A percentile compares a stretch with the other conserved stretches of the same genome.
These are phyloP conservation scores for Fusarium musae DNA, from an alignment of 2,329 filamentous ascomycete genomes.

Conservation along the genomic window DNA sequence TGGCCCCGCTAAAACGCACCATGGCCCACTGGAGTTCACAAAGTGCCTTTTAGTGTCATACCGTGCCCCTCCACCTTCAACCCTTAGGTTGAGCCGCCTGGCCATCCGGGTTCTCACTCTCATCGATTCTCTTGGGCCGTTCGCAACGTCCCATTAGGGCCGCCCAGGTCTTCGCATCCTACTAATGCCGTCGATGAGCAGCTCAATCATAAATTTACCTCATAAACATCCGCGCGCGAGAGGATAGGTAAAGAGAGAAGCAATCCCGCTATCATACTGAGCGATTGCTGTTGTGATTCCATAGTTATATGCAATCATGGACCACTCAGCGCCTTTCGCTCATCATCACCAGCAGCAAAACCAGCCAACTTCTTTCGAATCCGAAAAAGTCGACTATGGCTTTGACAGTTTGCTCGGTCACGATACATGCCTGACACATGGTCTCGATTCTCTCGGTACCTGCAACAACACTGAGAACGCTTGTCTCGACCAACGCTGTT, in stretches of 20 bases:
- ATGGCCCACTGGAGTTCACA: slow-evolving; percentile 23
- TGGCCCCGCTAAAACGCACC: slow-evolving; percentile 9
- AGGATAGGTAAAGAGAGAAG: slow-evolving; percentile 8
- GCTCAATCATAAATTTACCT: background rate
- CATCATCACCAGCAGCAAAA: slow-evolving; percentile 29
- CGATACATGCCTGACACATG: slow-evolving; percentile 40
- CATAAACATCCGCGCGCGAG: background rate
- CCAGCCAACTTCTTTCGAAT: slow-evolving; percentile 37
- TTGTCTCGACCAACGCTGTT: slow-evolving; percentile 47
- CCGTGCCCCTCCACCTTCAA: slow-evolving; percentile 36
- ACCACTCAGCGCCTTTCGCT: slow-evolving; percentile 38
- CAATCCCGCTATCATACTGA: slow-evolving; percentile 1
- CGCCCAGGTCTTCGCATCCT: slow-evolving; percentile 20
- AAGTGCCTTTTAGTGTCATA: slow-evolving; percentile 27
- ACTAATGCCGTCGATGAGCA: slow-evolving; percentile 22
- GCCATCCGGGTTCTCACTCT: slow-evolving; percentile 48
- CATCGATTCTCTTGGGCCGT: slow-evolving; percentile 29
- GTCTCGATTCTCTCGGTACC: slow-evolving; percentile 42
- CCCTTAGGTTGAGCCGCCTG: slow-evolving; percentile 28
- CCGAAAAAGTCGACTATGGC: slow-evolving; percentile 46
- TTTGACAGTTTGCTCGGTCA: slow-evolving; percentile 44
- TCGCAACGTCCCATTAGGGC: slow-evolving; percentile 34
- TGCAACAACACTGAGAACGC: slow-evolving; percentile 49
- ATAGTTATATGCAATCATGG: slow-evolving; percentile 27
- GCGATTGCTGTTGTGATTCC: slow-evolving; percentile 15